A percentile compares a stretch with the other conserved stretches of the same genome.
Evolutionary conservation across 2,329 filamentous ascomycete genomes (phyloP).

Genomic region (Phaeosphaeriaceae sp.): DNA sequence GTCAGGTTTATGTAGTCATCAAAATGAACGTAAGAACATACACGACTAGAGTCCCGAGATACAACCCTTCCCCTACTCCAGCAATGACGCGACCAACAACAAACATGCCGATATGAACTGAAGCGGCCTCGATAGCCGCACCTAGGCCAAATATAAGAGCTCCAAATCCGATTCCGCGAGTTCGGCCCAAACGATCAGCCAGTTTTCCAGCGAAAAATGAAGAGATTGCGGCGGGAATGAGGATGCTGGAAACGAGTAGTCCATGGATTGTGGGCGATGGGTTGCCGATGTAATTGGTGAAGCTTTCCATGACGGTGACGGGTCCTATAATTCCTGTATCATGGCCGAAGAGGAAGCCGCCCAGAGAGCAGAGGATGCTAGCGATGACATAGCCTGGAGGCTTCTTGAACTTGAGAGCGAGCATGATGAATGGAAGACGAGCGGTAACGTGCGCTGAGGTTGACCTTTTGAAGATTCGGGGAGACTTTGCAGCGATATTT

Average conservation of each 20-base stretch:
- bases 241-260: slow-evolving; percentile 65
- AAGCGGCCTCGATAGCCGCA: slow-evolving; percentile 59
- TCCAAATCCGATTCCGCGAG: slow-evolving; percentile 58
- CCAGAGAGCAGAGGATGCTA: slow-evolving; percentile 24
- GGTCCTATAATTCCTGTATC: slow-evolving; percentile 66
- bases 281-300: slow-evolving; percentile 57
- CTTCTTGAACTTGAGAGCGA: background rate
- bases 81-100: slow-evolving; percentile 62
- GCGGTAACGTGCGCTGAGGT: background rate
- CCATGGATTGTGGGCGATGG: slow-evolving; percentile 63
- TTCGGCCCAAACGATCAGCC: slow-evolving; percentile 62
- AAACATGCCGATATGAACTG: slow-evolving; percentile 59
- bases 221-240: slow-evolving; percentile 62
- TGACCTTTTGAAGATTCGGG: background rate
- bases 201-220: slow-evolving; percentile 65
- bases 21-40: background rate
- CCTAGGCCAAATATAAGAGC: slow-evolving; percentile 62
- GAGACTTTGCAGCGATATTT: background rate
- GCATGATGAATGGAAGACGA: background rate
- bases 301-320: slow-evolving; percentile 65
- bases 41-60: slow-evolving; percentile 63
- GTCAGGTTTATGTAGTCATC: background rate
- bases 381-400: slow-evolving; percentile 24
- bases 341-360: slow-evolving; percentile 31
- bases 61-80: slow-evolving; percentile 66